A percentile compares a stretch with the other conserved stretches of the same genome.
Conservation (phyloP, 2,329 filamentous ascomycete genomes). For the Penicillium brevicompactum region DNA sequence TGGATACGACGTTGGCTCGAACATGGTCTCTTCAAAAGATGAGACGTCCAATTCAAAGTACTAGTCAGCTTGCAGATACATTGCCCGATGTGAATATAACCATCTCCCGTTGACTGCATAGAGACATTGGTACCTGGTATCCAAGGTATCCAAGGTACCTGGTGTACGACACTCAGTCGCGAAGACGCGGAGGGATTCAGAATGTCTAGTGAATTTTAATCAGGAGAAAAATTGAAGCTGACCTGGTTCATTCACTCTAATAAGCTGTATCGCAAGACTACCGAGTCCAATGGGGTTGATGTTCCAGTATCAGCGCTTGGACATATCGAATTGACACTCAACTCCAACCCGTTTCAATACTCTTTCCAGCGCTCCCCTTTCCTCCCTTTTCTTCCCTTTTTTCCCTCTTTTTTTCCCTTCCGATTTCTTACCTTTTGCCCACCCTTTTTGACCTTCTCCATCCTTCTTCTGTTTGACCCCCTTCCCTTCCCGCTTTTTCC, state of each 20-base stretch:
- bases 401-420: constrained; percentile 13
- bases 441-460: constrained; percentile 10
- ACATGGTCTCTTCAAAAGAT: background rate
- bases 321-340: constrained; percentile 6
- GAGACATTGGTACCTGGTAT: background rate
- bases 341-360: constrained; percentile 8
- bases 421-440: constrained; percentile 11
- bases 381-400: constrained; percentile 29
- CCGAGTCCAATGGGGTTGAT: background rate
- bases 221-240: background rate
- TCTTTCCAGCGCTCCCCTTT: constrained; percentile 23
- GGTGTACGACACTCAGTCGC: background rate
- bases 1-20: background rate
- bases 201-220: no score
- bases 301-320: background rate
- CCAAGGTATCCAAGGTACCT: background rate
- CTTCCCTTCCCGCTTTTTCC: constrained; percentile 11
- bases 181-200: background rate
- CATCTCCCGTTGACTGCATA: background rate
- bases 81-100: background rate
- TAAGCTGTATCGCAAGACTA: no score
- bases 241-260: background rate
- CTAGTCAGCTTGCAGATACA: background rate
- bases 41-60: background rate
- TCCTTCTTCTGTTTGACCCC: constrained; percentile 14